Evolutionary conservation across 1,284 basidiomycete species (phyloP), one percentile per base, ranked within the genome.

Genomic region (Pseudozyma flocculosa): DNA sequence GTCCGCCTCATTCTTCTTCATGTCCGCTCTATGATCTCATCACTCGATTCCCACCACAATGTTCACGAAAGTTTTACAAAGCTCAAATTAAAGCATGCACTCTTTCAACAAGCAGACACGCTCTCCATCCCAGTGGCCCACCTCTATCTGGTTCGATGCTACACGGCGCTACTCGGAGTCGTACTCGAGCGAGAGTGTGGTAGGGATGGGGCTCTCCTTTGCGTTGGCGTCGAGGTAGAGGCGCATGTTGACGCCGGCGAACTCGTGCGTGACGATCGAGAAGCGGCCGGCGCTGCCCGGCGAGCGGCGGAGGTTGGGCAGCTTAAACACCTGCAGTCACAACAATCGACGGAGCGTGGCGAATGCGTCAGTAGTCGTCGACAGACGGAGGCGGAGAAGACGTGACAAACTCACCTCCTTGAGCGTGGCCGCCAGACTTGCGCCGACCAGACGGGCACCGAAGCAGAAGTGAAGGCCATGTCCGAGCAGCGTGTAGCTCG

Each of bases 271-370:
- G 7, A 59, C 34, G 10, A 32, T 18, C 10, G 48, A 18, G 32
- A 87, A 82, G 15, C 61, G 60, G 4, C 86, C 86, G 2, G 83
- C 83, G 32, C 80, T 68, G 0, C 82, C 84, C 0, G 84, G 84
- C 2, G 82, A 84, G 38, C 85, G 84, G 18, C 80, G 78, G 19
- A 87, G 40, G 40, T 83, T 82, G 34, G 80, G 75, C 45, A 83
- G 79, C 38, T 79, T 79, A 65, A 84, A 82, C 22, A 86, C 79
- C 5, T 29, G 26, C 26, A 11, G n/a, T n/a, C n/a, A n/a, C n/a
- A n/a, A n/a, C n/a, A n/a, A n/a, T n/a, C n/a, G n/a, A n/a, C n/a
- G n/a, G n/a, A n/a, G n/a, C n/a, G n/a, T n/a, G n/a, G n/a, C n/a
- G n/a, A n/a, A n/a, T n/a, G n/a, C n/a, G n/a, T n/a, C n/a, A n/a